Conservation (phyloP, 2,329 filamentous ascomycete genomes). For the Pyrenophora seminiperda region DNA sequence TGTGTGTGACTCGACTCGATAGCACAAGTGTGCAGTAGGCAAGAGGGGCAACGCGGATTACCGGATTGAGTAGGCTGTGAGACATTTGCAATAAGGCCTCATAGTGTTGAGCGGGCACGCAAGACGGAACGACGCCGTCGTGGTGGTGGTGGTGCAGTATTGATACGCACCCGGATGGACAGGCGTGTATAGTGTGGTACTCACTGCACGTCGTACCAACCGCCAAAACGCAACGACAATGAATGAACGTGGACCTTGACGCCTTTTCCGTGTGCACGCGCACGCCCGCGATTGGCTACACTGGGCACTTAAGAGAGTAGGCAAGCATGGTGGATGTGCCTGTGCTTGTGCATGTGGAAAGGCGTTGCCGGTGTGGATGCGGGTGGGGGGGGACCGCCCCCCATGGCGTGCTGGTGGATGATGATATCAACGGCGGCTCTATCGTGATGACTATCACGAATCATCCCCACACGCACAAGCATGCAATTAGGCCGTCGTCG, state of each 20-base stretch:
- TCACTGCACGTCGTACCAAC: conserved; percentile 25
- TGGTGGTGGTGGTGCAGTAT: conserved; percentile 20
- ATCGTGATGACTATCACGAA: conserved; percentile 37
- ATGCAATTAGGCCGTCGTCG: conserved; percentile 28
- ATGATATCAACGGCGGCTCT: conserved; percentile 32
- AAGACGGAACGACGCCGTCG: conserved; percentile 12
- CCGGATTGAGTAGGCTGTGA: conserved; percentile 20
- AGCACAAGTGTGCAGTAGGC: conserved; percentile 26
- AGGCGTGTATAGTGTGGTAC: conserved; percentile 16
- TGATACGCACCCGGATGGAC: conserved; percentile 32
- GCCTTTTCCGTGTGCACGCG: conserved; percentile 14
- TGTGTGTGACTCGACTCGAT: conserved; percentile 17
- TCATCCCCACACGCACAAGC: conserved; percentile 32
- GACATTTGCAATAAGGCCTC: conserved; percentile 28
- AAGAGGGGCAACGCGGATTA: conserved; percentile 22
- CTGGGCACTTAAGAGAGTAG: conserved; percentile 7
- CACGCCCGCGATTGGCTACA: conserved; percentile 31
- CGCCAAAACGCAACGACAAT: conserved; percentile 7
- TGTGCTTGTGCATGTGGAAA: conserved; percentile 19
- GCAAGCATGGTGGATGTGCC: conserved; percentile 29
- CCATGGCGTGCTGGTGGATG: conserved; percentile 42
- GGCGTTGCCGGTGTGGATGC: conserved; percentile 22
- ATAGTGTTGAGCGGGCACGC: conserved; percentile 25
- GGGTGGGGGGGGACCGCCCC: conserved; percentile 26
- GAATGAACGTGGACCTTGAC: conserved; percentile 33